Conservation (phyloP, 495 filamentous ascomycete genomes). For the Rusavskia elegans region DNA sequence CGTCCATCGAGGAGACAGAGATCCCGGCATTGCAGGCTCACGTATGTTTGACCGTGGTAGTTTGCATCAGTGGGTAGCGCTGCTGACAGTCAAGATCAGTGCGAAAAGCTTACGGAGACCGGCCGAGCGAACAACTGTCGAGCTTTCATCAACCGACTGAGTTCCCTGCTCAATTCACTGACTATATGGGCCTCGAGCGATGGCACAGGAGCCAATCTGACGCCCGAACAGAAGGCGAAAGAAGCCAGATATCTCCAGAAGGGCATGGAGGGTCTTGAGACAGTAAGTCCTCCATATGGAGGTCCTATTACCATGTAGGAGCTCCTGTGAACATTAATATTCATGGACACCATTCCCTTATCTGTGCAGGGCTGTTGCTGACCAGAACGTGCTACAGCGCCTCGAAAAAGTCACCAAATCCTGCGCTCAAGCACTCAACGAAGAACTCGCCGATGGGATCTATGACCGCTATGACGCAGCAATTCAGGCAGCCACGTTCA, state of each 20-base stretch:
- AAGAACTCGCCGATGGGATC: constrained; percentile 26
- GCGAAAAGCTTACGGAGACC: constrained; percentile 32
- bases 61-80: no score
- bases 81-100: constrained; percentile 8
- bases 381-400: constrained; percentile 6
- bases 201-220: constrained; percentile 24
- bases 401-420: constrained; percentile 20
- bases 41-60: no score
- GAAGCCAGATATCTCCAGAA: constrained; percentile 26
- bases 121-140: constrained; percentile 25
- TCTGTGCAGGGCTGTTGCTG: not conserved
- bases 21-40: constrained; percentile 42
- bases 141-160: constrained; percentile 31
- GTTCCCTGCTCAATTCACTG: constrained; percentile 34
- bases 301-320: not conserved
- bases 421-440: constrained; percentile 20
- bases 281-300: constrained; percentile 20
- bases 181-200: constrained; percentile 34
- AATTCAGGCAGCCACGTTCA: constrained; percentile 14
- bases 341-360: not conserved
- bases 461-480: constrained; percentile 28
- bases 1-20: constrained; percentile 30
- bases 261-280: constrained; percentile 28
- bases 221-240: constrained; percentile 20
- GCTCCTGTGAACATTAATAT: no score